Evolutionary conservation across 1,284 basidiomycete genomes (phyloP).

Genomic region (Fomitopsis palustris): DNA sequence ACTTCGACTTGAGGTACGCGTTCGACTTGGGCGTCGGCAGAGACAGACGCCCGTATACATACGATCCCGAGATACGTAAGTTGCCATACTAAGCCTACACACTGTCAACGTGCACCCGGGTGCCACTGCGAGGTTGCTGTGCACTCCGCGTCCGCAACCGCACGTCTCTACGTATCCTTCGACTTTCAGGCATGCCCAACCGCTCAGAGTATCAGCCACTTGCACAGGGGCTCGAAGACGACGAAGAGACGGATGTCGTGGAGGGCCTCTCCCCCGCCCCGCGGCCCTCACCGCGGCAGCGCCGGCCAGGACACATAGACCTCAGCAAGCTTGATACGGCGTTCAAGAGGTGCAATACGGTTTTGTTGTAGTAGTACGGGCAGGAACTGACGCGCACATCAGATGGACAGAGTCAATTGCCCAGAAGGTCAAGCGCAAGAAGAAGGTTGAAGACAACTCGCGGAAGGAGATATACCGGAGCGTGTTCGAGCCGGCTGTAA

Average conservation of each 20-base stretch:
- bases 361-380: too few species aligned
- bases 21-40: neutral
- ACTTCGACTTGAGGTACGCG: too few species aligned
- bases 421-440: constrained; percentile 77
- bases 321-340: constrained; percentile 74
- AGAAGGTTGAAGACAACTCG: constrained; percentile 63
- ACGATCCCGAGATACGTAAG: neutral
- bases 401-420: constrained; percentile 86
- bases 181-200: constrained; percentile 36
- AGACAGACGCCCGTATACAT: neutral
- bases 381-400: neutral
- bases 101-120: neutral
- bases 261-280: constrained; percentile 32
- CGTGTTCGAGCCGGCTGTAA: constrained; percentile 66
- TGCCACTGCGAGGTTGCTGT: constrained; percentile 1
- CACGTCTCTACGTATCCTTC: constrained; percentile 14
- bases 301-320: constrained; percentile 66
- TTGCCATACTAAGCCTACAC: neutral
- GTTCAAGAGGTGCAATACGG: constrained; percentile 61
- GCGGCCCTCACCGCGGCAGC: constrained; percentile 35
- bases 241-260: constrained; percentile 42
- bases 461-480: constrained; percentile 74
- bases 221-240: constrained; percentile 55
- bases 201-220: constrained; percentile 67
- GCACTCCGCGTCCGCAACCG: neutral